Base-by-base conservation (phyloP, 257 asterid genomes). In the Striga asiatica region DNA sequence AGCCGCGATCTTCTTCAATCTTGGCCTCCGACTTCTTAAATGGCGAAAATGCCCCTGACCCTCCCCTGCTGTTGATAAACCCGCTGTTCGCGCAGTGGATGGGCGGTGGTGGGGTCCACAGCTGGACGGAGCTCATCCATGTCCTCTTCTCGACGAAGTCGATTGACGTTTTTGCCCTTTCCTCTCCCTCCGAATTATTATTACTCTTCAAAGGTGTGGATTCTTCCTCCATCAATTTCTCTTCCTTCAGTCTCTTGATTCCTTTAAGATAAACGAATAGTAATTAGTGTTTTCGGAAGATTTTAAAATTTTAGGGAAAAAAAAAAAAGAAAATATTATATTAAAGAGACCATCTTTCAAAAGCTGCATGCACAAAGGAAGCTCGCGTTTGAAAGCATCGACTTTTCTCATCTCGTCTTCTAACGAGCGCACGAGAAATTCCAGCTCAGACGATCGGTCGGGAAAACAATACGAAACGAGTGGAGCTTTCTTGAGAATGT, bases 61-160 rank as follows among this genome's bases (percentile, higher is more conserved):
- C 62, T 68, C 61, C 65, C 5, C 54, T 50, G 10, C 46, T 71
- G n/a, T n/a, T n/a, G n/a, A n/a, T n/a, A n/a, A n/a, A n/a, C n/a
- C n/a, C n/a, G 34, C n/a, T 21, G 28, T n/a, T 64, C 50, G 70
- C 81, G 37, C 56, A 66, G 7, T 72, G 66, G 21, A 65, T 28
- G 1, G 88, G 81, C 29, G 72, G 61, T 61, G 54, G 81, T 35
- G 72, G 61, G 64, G 54, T 73, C 89, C 84, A 83, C 0, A 83
- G 76, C 71, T 78, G 81, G 27, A 51, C 80, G 37, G 79, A 70
- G 50, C 69, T 78, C 82, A 76, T 57, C 89, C 86, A 80, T 0
- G 67, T 62, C 64, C 68, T 78, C 74, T 78, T 83, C 18, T 78
- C 84, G 42, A 1, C 38, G 3, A 32, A 24, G 28, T 71, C 76